Evolutionary conservation across 495 filamentous ascomycete species (phyloP).

Genomic region (Hyaloscypha bicolor): DNA sequence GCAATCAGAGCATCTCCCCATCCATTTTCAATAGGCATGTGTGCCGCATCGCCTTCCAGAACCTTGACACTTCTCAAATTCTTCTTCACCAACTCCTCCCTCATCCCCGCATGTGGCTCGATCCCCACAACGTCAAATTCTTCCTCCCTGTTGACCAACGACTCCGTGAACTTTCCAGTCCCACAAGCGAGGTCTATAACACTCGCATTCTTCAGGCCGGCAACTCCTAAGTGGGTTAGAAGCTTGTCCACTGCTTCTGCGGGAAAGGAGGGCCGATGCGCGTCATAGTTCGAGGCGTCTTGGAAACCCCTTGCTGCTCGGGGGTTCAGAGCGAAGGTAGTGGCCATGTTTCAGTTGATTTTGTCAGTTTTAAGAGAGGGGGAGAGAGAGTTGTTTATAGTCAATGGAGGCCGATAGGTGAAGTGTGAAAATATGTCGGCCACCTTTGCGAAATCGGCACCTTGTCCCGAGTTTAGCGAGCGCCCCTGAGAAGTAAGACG

Average conservation of each 20-base stretch:
- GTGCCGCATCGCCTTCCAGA: constrained; percentile 54
- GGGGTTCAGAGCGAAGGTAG: constrained; percentile 15
- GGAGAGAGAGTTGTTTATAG: neutral
- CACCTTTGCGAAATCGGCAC: neutral
- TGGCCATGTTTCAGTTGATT: constrained; percentile 8
- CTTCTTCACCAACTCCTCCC: constrained; percentile 56
- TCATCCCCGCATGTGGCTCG: constrained; percentile 65
- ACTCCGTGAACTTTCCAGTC: constrained; percentile 67
- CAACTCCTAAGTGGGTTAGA: constrained; percentile 48
- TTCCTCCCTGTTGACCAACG: constrained; percentile 54
- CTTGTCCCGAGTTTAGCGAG: neutral
- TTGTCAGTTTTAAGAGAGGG: neutral
- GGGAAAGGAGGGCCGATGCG: constrained; percentile 63
- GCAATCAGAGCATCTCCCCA: constrained; percentile 64
- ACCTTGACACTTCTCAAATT: constrained; percentile 47
- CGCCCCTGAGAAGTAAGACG: neutral
- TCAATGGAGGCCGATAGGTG: neutral
- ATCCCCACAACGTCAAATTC: constrained; percentile 58
- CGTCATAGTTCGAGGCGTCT: constrained; percentile 58
- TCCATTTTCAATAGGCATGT: constrained; percentile 53
- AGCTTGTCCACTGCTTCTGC: constrained; percentile 54
- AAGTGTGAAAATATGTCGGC: neutral
- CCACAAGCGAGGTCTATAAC: constrained; percentile 67
- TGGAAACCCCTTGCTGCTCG: constrained; percentile 49
- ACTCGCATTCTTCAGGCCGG: constrained; percentile 41